Conservation (phyloP, 306 rosid genomes). For the Glycine tomentella region DNA sequence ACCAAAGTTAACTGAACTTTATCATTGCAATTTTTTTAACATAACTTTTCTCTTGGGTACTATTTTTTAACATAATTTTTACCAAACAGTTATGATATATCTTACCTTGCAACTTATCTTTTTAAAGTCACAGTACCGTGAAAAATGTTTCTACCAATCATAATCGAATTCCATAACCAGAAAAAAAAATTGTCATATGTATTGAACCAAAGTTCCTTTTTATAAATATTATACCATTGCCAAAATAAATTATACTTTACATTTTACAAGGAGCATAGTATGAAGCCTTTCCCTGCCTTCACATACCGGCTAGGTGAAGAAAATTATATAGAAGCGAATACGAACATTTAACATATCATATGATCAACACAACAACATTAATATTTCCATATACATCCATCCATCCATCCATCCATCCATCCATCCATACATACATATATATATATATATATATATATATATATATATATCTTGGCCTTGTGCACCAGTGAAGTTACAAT, state of each 20-base stretch:
- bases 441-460: neutral
- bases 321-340: conserved; percentile 13
- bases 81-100: no score
- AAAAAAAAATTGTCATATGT: no score
- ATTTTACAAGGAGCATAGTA: conserved; percentile 37
- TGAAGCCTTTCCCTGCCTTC: conserved; percentile 23
- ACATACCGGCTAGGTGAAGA: conserved; percentile 24
- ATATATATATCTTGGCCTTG: conserved; percentile 18
- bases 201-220: no score
- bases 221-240: neutral
- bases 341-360: conserved; percentile 8
- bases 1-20: no score
- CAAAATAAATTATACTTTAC: neutral
- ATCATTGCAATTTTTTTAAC: no score
- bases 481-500: conserved; percentile 27
- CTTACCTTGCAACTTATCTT: no score
- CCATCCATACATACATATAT: neutral
- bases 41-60: no score
- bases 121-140: no score
- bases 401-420: no score
- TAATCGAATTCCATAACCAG: no score
- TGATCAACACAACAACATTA: conserved; percentile 30
- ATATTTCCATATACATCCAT: neutral
- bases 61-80: no score
- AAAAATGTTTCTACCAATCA: no score